Evolutionary conservation across 1,284 basidiomycete genomes (phyloP).

Genomic region (Gymnopus androsaceus): DNA sequence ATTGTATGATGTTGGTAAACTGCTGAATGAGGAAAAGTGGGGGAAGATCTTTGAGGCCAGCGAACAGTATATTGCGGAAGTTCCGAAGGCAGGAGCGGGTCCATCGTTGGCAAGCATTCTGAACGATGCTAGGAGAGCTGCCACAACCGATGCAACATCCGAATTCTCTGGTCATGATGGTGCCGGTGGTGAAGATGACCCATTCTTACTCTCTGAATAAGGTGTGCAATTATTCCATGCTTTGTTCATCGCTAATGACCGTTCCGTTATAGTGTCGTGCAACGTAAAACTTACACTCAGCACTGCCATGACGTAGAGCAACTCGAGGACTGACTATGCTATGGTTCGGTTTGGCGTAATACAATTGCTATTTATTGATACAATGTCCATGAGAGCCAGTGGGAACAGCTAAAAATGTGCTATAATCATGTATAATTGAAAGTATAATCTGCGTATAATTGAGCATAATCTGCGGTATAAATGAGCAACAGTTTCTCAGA

Average conservation of each 20-base stretch:
- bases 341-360: too few species aligned
- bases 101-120: background rate
- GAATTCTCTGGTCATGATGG: too few species aligned
- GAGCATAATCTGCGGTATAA: background rate
- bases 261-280: too few species aligned
- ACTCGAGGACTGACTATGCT: too few species aligned
- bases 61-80: background rate
- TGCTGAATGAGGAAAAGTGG: background rate
- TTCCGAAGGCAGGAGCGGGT: background rate
- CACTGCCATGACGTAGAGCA: too few species aligned
- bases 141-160: too few species aligned
- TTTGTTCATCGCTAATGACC: background rate
- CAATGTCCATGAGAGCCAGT: too few species aligned
- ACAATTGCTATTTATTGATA: too few species aligned
- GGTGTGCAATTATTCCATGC: background rate
- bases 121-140: background rate
- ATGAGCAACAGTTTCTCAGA: background rate
- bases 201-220: background rate
- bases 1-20: background rate
- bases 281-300: too few species aligned
- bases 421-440: too few species aligned
- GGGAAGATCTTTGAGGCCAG: background rate
- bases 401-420: too few species aligned
- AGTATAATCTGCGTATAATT: background rate
- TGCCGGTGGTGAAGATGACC: background rate